These are phyloP conservation scores for Pilasporangium apinafurcum DNA, from an alignment of 352 stramenopile genomes.

Conservation along the genomic window DNA sequence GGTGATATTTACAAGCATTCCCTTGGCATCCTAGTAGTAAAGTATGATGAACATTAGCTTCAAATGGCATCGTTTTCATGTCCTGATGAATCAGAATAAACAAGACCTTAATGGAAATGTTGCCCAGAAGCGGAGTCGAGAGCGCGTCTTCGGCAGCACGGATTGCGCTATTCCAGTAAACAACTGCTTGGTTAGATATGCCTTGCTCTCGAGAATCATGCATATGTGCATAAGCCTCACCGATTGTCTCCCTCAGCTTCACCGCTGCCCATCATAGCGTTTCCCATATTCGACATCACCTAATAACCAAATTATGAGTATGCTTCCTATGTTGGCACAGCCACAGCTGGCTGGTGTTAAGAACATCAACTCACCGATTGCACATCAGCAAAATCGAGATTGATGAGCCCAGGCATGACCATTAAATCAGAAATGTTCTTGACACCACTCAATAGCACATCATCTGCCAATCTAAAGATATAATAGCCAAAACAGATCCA, in stretches of 20 bases:
- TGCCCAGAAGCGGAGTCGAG: conserved; percentile 81
- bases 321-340: too few species aligned
- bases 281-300: conserved; percentile 86
- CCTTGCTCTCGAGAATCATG: neutral
- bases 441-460: conserved; percentile 80
- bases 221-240: conserved; percentile 9
- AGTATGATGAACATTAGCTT: too few species aligned
- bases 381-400: conserved; percentile 84
- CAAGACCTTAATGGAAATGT: conserved; percentile 82
- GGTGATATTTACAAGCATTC: conserved; percentile 95
- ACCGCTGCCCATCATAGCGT: conserved; percentile 90
- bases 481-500: neutral
- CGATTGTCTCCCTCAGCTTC: conserved; percentile 88
- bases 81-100: neutral
- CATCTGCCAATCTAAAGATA: conserved; percentile 60
- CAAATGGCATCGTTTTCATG: too few species aligned
- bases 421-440: conserved; percentile 88
- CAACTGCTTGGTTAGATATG: neutral
- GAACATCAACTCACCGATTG: conserved; percentile 45
- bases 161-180: conserved; percentile 37
- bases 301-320: too few species aligned
- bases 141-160: conserved; percentile 80
- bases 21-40: conserved; percentile 67
- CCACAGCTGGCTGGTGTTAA: neutral
- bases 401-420: conserved; percentile 86